phyloP scores from a whole-genome alignment of 176 grass and related monocot genomes.

The Melocanna baccifera region DNA sequence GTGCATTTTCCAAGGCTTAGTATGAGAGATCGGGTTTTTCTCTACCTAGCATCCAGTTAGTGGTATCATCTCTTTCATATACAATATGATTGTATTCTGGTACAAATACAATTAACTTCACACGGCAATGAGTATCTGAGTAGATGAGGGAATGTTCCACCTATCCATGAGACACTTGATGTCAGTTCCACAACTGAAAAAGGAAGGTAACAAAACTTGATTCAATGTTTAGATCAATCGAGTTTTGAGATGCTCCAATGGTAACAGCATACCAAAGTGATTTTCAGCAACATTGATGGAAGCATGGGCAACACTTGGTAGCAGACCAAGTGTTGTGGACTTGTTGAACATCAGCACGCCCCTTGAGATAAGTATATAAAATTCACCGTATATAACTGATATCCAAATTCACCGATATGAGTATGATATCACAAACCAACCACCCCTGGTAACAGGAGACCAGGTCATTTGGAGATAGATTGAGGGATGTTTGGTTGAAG shows the following conservation, averaged over 20 bases:
- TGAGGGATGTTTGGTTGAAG: not conserved
- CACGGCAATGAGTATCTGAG: not conserved
- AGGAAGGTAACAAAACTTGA: not conserved
- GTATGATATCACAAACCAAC: not conserved
- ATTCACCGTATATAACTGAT: too few relatives aligned
- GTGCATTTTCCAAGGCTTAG: not conserved
- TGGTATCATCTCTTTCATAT: not conserved
- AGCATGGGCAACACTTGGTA: not conserved
- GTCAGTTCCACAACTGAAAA: not conserved
- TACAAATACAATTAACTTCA: not conserved
- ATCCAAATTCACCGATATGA: not conserved
- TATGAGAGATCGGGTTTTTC: not conserved
- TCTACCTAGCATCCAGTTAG: not conserved
- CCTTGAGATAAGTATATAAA: not conserved
- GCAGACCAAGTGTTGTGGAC: not conserved
- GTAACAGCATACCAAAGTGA: not conserved
- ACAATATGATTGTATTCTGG: not conserved
- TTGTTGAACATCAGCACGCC: not conserved
- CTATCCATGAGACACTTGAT: not conserved
- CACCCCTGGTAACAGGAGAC: not conserved
- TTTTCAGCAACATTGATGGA: not conserved
- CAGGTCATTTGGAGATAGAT: not conserved
- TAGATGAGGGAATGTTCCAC: not conserved
- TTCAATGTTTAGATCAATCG: not conserved
- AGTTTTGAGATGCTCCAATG: not conserved